Conservation (phyloP, 768 basidiomycete genomes). For the Butyriboletus loyo region DNA sequence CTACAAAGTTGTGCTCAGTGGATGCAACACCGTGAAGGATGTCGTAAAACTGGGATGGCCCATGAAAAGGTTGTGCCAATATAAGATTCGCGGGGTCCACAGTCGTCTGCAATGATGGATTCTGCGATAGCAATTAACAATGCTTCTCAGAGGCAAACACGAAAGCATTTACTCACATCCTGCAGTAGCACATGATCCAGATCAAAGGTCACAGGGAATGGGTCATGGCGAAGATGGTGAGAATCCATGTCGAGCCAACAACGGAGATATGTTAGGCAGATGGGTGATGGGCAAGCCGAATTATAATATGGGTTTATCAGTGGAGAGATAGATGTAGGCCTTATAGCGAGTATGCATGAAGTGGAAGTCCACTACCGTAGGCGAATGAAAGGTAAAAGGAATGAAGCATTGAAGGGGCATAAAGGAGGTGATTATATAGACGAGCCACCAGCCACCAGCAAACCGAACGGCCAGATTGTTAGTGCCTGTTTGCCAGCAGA, state of each 20-base stretch:
- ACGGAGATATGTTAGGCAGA: neutral
- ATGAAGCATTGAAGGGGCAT: too few relatives aligned
- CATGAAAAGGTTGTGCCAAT: neutral
- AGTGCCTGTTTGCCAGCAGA: too few relatives aligned
- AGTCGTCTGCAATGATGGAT: neutral
- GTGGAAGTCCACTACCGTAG: too few relatives aligned
- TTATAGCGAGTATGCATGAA: neutral
- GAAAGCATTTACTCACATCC: constrained; percentile 4
- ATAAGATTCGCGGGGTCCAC: neutral
- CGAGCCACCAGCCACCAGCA: too few relatives aligned
- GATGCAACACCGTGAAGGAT: too few relatives aligned
- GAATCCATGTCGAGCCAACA: constrained; percentile 1
- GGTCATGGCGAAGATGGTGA: neutral
- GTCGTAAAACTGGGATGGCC: neutral
- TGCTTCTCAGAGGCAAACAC: neutral
- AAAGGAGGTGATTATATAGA: too few relatives aligned
- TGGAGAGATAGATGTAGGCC: neutral
- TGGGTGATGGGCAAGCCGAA: neutral
- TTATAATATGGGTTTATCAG: neutral
- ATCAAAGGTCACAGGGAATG: neutral
- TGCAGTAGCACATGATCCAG: neutral
- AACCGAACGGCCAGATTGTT: too few relatives aligned
- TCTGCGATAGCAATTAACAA: neutral
- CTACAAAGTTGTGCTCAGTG: neutral
- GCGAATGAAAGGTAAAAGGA: too few relatives aligned